phyloP scores from a whole-genome alignment of 352 stramenopile genomes.

The Phytopythium boreale region DNA sequence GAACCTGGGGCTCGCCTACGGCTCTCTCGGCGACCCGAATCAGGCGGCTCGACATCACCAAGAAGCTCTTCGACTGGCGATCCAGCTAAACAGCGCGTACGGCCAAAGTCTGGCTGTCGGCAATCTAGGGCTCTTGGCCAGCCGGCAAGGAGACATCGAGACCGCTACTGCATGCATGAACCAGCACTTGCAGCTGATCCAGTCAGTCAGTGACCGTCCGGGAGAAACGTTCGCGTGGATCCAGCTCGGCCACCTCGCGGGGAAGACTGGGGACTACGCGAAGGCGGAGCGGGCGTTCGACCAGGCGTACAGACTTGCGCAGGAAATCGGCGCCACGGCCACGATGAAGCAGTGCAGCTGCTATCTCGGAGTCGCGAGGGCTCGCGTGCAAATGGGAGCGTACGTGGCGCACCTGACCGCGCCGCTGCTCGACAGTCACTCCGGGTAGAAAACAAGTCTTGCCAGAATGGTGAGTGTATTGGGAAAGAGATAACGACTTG shows the following conservation, averaged over 20 bases:
- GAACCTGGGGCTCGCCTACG: conserved; percentile 82
- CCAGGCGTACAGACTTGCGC: conserved; percentile 71
- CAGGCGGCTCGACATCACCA: conserved; percentile 83
- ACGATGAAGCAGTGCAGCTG: conserved; percentile 80
- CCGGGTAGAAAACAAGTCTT: background rate
- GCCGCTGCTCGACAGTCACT: conserved; percentile 14
- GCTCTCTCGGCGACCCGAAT: conserved; percentile 58
- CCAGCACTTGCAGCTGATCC: conserved; percentile 87
- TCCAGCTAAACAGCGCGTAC: conserved; percentile 82
- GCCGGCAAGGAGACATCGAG: conserved; percentile 74
- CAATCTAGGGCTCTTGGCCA: conserved; percentile 84
- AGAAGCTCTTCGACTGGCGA: conserved; percentile 81
- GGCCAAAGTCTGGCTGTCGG: conserved; percentile 85
- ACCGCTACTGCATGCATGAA: conserved; percentile 86
- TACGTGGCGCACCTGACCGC: conserved; percentile 50
- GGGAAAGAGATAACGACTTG: background rate
- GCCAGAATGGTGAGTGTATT: conserved; percentile 2
- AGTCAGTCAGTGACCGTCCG: conserved; percentile 74
- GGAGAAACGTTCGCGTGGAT: conserved; percentile 86
- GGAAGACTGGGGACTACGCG: conserved; percentile 47
- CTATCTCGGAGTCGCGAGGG: conserved; percentile 73
- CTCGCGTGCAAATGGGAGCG: conserved; percentile 58
- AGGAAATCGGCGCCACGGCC: conserved; percentile 58
- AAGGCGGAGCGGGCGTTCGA: conserved; percentile 75
- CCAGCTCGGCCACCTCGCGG: conserved; percentile 77